Base-by-base conservation (phyloP, 441 rosid species). In the Gossypium armourianum region DNA sequence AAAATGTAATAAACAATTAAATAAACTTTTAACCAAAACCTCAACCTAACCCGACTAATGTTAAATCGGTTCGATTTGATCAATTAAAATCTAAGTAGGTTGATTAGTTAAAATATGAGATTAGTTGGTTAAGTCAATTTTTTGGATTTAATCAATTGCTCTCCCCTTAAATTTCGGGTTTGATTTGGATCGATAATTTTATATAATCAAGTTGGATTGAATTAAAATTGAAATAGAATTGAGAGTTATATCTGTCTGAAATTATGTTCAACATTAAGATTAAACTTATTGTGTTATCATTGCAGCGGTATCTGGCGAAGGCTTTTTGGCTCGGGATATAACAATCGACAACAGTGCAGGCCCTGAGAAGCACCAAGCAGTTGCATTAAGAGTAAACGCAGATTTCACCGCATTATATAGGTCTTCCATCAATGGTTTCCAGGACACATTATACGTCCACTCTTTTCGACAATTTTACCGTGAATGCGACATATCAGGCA, bases 391-490 rank as follows among this genome's bases (percentile, higher is more conserved):
- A 16, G 80, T 88, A 10, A 92, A 81, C 16, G 96, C 97, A 0
- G 97, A 92, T 77, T 76, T 86, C 0, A 70, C 85, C 5, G 97
- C 97, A 13, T 61, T 92, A 13, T 90, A 79, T 63, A 71, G 80
- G 28, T 92, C 96, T 76, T 57, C 79, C 45, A 23, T 92, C 20
- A 73, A 74, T 6, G 96, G 92, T 12, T 87, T 76, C 80, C 96
- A 92, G 61, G 96, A 90, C 76, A 84, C 94, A 6, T 70, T 92
- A 4, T 88, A 90, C 64, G 87, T 74, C 3, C 97, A 92, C 73
- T 90, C 97, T 0, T 90, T 92, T 71, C 77, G 97, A 10, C 97
- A 92, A 56, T 92, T 92, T 73, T 92, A 86, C 68, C 82, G 97
- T 0, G 94, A 92, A 49, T 92, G 97, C 16, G 87, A 86, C 73